Conservation (phyloP, 345 rosid genomes). For the Anacardium occidentale region DNA sequence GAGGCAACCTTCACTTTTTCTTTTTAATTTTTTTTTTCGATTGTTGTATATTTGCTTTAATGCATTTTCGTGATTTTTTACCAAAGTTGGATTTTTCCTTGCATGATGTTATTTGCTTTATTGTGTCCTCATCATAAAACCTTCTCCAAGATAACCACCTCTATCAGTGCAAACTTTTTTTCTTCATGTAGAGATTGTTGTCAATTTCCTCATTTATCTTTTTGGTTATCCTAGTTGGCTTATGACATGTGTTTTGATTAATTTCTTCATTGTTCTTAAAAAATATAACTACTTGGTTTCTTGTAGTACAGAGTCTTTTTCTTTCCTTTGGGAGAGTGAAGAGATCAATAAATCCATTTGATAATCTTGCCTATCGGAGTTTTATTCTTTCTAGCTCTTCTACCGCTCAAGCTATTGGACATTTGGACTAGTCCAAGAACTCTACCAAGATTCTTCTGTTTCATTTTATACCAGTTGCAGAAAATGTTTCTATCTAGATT, state of each 20-base stretch:
- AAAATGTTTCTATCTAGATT: background rate
- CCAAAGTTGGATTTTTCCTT: background rate
- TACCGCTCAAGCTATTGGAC: background rate
- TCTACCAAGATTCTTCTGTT: background rate
- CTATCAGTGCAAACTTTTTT: background rate
- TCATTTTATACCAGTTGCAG: background rate
- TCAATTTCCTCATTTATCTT: background rate
- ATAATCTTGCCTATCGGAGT: too few species aligned
- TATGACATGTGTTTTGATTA: background rate
- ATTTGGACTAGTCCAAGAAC: background rate
- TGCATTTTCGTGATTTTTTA: background rate
- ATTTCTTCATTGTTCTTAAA: too few species aligned
- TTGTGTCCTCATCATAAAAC: background rate
- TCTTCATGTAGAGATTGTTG: background rate
- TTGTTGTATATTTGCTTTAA: background rate
- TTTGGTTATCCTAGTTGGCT: background rate
- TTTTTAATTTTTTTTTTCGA: background rate
- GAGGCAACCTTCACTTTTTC: background rate
- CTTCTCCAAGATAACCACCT: background rate
- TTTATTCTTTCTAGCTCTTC: background rate
- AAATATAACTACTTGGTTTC: too few species aligned
- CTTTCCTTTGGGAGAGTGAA: background rate
- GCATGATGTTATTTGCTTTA: background rate
- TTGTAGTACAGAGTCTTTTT: background rate
- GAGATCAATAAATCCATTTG: background rate